phyloP scores from a whole-genome alignment of 108 stramenopile genomes.

The Skeletonema marinoi region DNA sequence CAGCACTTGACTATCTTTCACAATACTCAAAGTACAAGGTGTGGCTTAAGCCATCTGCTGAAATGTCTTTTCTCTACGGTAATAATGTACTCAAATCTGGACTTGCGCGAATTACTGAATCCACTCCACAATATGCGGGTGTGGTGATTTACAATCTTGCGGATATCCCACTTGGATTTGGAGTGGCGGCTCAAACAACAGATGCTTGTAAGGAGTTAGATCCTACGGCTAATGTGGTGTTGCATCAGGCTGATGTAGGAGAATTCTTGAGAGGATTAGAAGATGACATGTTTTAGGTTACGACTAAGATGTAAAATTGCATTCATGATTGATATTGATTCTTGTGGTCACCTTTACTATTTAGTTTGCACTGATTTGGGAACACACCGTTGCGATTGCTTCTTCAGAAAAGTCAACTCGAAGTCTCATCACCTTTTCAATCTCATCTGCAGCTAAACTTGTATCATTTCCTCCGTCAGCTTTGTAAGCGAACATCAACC shows the following conservation, averaged over 20 bases:
- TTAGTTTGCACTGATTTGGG: conserved; percentile 26
- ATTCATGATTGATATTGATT: neutral
- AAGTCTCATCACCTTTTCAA: conserved; percentile 56
- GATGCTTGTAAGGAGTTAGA: conserved; percentile 93
- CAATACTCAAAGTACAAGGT: conserved; percentile 98
- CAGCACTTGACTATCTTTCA: conserved; percentile 92
- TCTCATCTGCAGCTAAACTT: conserved; percentile 62
- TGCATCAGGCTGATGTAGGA: conserved; percentile 99
- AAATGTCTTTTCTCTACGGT: conserved; percentile 99
- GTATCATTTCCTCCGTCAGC: conserved; percentile 30
- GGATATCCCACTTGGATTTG: conserved; percentile 97
- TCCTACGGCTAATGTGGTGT: conserved; percentile 94
- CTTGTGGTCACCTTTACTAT: neutral
- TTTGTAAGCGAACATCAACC: conserved; percentile 54
- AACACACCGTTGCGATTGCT: conserved; percentile 43
- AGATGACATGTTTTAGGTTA: conserved; percentile 83
- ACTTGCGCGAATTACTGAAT: conserved; percentile 96
- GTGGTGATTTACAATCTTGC: conserved; percentile 96
- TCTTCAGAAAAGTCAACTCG: conserved; percentile 72
- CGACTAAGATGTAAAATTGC: neutral
- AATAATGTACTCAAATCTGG: conserved; percentile 96
- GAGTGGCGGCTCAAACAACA: conserved; percentile 96
- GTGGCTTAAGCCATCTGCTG: conserved; percentile 97
- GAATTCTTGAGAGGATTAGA: conserved; percentile 97
- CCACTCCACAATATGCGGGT: conserved; percentile 96